Evolutionary conservation across 2,329 filamentous ascomycete species (phyloP).

Genomic region (Aspergillus calidoustus): DNA sequence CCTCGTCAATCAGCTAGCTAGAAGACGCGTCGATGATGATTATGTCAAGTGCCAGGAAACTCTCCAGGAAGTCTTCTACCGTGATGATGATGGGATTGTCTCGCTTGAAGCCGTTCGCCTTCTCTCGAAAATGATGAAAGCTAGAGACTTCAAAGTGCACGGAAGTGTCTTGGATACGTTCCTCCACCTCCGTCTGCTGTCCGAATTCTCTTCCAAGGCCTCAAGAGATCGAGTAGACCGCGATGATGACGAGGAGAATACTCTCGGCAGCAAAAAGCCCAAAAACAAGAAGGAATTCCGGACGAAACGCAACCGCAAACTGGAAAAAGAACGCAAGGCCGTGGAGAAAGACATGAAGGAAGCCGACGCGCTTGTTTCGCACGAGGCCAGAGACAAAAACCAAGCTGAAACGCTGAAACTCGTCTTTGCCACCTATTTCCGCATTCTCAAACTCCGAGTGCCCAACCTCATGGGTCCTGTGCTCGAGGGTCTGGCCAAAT

Average conservation of each 20-base stretch:
- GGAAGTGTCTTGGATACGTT: constrained; percentile 90
- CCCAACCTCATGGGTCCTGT: constrained; percentile 95
- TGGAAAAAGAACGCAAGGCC: constrained; percentile 80
- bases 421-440: constrained; percentile 94
- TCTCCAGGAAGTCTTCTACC: constrained; percentile 77
- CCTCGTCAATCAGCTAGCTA: constrained; percentile 80
- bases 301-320: constrained; percentile 85
- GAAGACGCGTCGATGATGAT: constrained; percentile 71
- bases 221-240: constrained; percentile 78
- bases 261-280: constrained; percentile 58
- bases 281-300: constrained; percentile 83
- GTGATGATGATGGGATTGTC: constrained; percentile 87
- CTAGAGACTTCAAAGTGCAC: constrained; percentile 78
- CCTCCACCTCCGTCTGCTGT: constrained; percentile 82
- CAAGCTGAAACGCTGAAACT: constrained; percentile 95
- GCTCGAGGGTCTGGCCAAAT: constrained; percentile 89
- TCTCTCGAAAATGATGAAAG: constrained; percentile 94
- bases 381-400: constrained; percentile 91
- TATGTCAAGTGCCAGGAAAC: constrained; percentile 78
- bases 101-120: constrained; percentile 85
- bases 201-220: constrained; percentile 83
- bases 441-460: constrained; percentile 81
- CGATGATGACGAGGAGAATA: constrained; percentile 50
- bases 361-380: constrained; percentile 85
- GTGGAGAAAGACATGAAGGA: constrained; percentile 92